Evolutionary conservation across 257 asterid species (phyloP), one percentile per base, ranked within the genome.

Genomic region (Nicotiana noctiflora): DNA sequence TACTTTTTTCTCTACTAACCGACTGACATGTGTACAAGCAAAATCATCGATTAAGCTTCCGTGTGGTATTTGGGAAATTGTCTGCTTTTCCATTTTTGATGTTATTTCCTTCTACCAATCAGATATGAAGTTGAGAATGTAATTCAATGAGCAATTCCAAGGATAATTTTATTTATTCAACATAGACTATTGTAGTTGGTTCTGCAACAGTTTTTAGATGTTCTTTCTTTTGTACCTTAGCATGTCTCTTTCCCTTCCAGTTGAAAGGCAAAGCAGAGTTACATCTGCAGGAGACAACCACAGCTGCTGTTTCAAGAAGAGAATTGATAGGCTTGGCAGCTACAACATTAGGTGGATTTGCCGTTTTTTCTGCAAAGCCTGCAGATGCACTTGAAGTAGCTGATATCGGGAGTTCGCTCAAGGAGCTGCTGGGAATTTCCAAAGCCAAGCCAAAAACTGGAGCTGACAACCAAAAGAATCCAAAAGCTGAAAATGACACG

Each of bases 381-480:
- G 91, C 92, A 37, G 93, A 89, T 74, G 96, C 94, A 31, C 87
- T 93, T 27, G 84, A 85, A 81, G 87, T 85, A 51, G 89, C 92
- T 29, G 84, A 88, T 4, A 82, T 82, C 65, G 87, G 87, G 86
- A 83, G 84, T 86, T 89, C 87, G 74, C 84, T 91, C 32, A 32
- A 82, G 84, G 88, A 86, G 84, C 87, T 88, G 81, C 56, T 88
- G 19, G 86, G 83, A 76, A 31, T 57, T 37, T 17, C 6, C 57
- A 34, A 78, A 72, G 82, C 85, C 88, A 40, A 82, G 86, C 82
- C 83, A 75, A 63, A 90, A 80, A 21, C 51, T 2, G 83, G 37
- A 57, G 34, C 31, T 11, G 81, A 11, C 37, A 44, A 77, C 8
- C 37, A 44, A 46, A 70, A 44, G 13, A 70, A 76, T 10, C 68